A percentile compares a stretch with the other conserved stretches of the same genome.
phyloP scores from a whole-genome alignment of 306 rosid genomes.

The Ziziphus jujuba region DNA sequence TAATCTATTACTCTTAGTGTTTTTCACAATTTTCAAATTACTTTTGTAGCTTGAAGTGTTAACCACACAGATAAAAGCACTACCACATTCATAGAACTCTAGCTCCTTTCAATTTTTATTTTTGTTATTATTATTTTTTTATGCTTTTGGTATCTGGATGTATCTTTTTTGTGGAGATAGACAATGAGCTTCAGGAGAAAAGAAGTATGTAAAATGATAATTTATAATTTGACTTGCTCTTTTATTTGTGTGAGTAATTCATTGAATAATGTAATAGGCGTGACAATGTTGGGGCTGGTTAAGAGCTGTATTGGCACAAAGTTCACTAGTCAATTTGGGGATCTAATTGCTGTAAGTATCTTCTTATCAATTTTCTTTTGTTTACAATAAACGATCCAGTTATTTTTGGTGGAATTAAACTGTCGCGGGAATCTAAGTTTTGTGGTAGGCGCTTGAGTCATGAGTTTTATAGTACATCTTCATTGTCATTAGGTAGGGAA shows the following conservation, averaged over 20 bases:
- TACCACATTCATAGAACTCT: too few relatives aligned
- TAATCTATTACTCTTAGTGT: too few relatives aligned
- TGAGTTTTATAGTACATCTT: too few relatives aligned
- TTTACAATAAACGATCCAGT: not conserved
- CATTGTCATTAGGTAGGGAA: too few relatives aligned
- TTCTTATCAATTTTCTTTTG: slow-evolving; percentile 9
- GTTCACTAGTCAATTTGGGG: slow-evolving; percentile 93
- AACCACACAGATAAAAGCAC: too few relatives aligned
- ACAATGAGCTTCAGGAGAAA: not conserved
- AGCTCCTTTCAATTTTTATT: too few relatives aligned
- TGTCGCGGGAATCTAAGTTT: not conserved
- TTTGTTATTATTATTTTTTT: too few relatives aligned
- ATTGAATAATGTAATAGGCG: slow-evolving; percentile 55
- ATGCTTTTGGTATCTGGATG: not conserved
- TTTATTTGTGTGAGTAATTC: slow-evolving; percentile 20
- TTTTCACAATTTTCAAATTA: too few relatives aligned
- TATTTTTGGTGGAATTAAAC: not conserved
- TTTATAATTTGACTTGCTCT: slow-evolving; percentile 1
- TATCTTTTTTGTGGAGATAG: not conserved
- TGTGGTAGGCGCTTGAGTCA: too few relatives aligned
- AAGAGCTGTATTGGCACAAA: slow-evolving; percentile 97
- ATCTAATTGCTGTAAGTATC: slow-evolving; percentile 90
- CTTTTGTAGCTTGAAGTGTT: too few relatives aligned
- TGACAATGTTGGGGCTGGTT: slow-evolving; percentile 80
- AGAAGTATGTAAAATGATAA: not conserved